Evolutionary conservation across 139 green algal species (phyloP).

Genomic region (Haematococcus sp.): DNA sequence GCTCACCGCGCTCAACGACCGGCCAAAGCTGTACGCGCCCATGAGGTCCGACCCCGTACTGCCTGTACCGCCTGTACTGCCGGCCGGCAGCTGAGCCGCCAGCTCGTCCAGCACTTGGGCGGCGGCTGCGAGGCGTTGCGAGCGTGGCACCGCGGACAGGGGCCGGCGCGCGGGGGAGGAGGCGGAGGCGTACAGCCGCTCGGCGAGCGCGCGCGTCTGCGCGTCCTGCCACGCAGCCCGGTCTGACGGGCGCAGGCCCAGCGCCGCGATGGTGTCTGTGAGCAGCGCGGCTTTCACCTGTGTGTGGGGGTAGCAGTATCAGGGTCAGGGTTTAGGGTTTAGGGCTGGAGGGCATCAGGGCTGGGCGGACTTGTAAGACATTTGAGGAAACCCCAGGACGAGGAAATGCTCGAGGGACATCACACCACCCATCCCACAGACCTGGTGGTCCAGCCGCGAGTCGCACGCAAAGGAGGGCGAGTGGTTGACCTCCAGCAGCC

Average conservation of each 20-base stretch:
- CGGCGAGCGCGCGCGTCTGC: slow-evolving; percentile 14
- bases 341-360: no score
- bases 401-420: background rate
- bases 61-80: no score
- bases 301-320: background rate
- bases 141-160: slow-evolving; percentile 17
- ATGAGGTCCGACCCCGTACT: no score
- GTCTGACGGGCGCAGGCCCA: background rate
- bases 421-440: background rate
- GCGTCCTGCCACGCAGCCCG: background rate
- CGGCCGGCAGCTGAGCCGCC: no score
- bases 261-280: background rate
- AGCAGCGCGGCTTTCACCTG: background rate
- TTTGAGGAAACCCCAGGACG: background rate
- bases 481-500: slow-evolving; percentile 85
- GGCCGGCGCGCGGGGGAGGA: slow-evolving; percentile 5
- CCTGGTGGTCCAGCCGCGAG: slow-evolving; percentile 47
- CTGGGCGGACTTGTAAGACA: no score
- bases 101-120: slow-evolving; percentile 19
- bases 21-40: no score
- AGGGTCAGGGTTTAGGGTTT: no score
- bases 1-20: no score
- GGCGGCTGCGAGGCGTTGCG: slow-evolving; percentile 15
- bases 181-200: slow-evolving; percentile 24
- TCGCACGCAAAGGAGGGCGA: slow-evolving; percentile 67